These are phyloP conservation scores for Podosphaera xanthii DNA, from an alignment of 2,329 filamentous ascomycete genomes.

Conservation along the genomic window DNA sequence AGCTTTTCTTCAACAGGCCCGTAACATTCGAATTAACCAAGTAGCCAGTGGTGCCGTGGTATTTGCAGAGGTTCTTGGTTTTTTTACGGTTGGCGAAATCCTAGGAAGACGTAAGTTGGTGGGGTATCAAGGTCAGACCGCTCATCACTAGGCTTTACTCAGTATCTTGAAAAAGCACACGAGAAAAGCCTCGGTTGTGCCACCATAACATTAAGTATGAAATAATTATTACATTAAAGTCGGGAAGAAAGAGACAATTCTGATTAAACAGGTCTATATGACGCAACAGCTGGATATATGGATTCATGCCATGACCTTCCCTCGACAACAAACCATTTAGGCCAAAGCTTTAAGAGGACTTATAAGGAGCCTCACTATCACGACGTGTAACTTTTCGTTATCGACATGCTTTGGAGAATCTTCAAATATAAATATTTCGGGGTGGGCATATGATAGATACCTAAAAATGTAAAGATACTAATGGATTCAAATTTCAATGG, in stretches of 20 bases:
- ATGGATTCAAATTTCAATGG: too few species aligned
- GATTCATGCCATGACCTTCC: too few species aligned
- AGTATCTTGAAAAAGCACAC: background rate
- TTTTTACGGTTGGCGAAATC: constrained; percentile 97
- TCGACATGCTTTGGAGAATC: too few species aligned
- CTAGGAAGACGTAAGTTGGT: constrained; percentile 87
- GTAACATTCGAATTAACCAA: constrained; percentile 50
- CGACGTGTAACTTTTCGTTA: too few species aligned
- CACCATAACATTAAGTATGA: background rate
- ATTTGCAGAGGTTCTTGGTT: constrained; percentile 68
- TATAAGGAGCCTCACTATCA: too few species aligned
- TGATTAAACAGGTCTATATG: background rate
- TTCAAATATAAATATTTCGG: too few species aligned
- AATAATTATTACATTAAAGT: background rate
- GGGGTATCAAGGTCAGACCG: constrained; percentile 59
- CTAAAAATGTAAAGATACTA: too few species aligned
- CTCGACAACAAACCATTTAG: too few species aligned
- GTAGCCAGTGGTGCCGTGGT: constrained; percentile 54
- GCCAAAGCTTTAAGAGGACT: too few species aligned
- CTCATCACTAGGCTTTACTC: constrained; percentile 26
- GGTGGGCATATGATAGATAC: too few species aligned
- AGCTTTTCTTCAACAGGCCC: constrained; percentile 33
- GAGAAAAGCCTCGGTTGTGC: background rate
- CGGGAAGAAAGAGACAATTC: background rate
- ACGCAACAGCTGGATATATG: background rate